Conservation (phyloP, 2,329 filamentous ascomycete genomes). For the Calonectria pteridis region DNA sequence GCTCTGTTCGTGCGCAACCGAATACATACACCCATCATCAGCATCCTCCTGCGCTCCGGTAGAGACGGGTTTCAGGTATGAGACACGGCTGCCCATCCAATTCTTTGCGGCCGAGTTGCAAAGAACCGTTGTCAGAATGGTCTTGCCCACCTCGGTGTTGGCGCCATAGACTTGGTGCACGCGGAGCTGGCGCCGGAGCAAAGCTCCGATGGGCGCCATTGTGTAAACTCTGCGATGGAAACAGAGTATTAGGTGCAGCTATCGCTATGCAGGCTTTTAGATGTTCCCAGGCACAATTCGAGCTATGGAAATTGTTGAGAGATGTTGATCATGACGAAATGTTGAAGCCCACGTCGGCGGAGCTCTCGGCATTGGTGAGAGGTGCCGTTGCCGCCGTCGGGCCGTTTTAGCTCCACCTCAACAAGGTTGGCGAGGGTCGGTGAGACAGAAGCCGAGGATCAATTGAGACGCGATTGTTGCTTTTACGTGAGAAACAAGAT, state of each 20-base stretch:
- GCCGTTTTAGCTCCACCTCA: constrained; percentile 9
- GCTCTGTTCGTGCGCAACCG: neutral
- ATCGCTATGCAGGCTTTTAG: neutral
- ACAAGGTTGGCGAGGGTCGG: neutral
- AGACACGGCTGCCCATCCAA: constrained; percentile 61
- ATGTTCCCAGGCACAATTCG: neutral
- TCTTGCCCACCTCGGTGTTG: constrained; percentile 89
- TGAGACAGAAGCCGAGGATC: neutral
- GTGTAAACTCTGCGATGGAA: neutral
- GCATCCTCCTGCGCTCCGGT: constrained; percentile 78
- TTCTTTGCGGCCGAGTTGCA: constrained; percentile 69
- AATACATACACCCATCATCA: constrained; percentile 71
- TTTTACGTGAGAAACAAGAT: neutral
- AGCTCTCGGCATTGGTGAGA: constrained; percentile 23
- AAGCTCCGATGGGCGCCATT: constrained; percentile 66
- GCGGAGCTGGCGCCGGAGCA: constrained; percentile 77
- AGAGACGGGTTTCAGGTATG: constrained; percentile 85
- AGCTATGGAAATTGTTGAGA: constrained; percentile 3
- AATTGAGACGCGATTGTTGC: neutral
- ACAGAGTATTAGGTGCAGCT: neutral
- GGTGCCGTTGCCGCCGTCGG: neutral
- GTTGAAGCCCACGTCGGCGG: constrained; percentile 18
- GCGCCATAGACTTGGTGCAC: constrained; percentile 84
- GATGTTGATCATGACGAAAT: neutral
- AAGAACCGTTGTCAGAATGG: constrained; percentile 80